Evolutionary conservation across 495 filamentous ascomycete species (phyloP), one percentile per base, ranked within the genome.

Genomic region (Amorphotheca resinae): DNA sequence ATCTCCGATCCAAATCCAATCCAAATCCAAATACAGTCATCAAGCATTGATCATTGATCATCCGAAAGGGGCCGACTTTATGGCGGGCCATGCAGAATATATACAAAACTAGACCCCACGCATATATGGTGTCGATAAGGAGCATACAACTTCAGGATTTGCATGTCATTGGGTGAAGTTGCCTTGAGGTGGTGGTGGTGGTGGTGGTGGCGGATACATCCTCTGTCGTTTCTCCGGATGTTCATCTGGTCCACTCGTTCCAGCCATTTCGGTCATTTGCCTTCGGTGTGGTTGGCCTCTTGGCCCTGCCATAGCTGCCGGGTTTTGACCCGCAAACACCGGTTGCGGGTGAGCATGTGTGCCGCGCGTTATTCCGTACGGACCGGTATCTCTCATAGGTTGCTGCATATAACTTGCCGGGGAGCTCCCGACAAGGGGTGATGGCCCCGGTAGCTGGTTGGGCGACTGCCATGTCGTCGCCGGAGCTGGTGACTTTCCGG

Each of bases 381-480:
- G 39, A 9, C 46, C 30, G 23, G 41, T 45, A 16, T 48, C 51
- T 14, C 45, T 39, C 48, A 51, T 51, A 15, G 35, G 21, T 23
- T 53, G 50, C 34, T 52, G 53, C 50, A 57, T 52, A 20, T 33
- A 52, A 9, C 34, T 33, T 20, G 22, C 28, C 12, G 43, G 33
- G 14, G 45, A 15, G 18, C 33, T 56, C 11, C 42, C 59, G 26
- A 36, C 33, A 14, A 57, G 80, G 0, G 80, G 69, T 14, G 80
- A 72, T 45, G 79, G 70, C 31, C 75, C 75, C 18, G 76, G 64
- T 49, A 80, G 74, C 48, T 83, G 79, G 15, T 72, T 66, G 0
- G 82, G 80, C 17, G 82, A 84, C 57, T 86, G 79, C 82, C 82
- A 86, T 38, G 67, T 79, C 44, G 74, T 70, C 3, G 77, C 77